These are phyloP conservation scores for Penstemon davidsonii DNA, from an alignment of 257 asterid species.

Conservation along the genomic window DNA sequence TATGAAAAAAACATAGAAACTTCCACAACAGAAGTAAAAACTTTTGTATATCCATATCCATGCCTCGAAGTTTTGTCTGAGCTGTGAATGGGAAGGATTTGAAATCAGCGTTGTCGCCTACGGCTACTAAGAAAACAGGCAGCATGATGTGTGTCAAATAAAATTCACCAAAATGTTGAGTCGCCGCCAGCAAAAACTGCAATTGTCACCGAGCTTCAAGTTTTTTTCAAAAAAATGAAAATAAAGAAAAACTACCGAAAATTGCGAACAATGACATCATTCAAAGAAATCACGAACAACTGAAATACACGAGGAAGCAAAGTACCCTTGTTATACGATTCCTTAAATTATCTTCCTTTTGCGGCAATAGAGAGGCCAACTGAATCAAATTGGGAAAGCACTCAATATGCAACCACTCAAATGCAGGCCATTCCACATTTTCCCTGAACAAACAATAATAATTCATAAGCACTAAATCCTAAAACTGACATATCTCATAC, in stretches of 20 bases:
- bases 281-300: constrained; percentile 28
- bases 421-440: constrained; percentile 76
- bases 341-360: constrained; percentile 88
- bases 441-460: constrained; percentile 58
- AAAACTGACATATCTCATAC: constrained; percentile 22
- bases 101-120: constrained; percentile 74
- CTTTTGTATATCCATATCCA: constrained; percentile 14
- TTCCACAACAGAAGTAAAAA: constrained; percentile 10
- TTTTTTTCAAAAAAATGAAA: constrained; percentile 14
- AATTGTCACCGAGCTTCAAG: constrained; percentile 29
- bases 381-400: constrained; percentile 88
- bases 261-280: constrained; percentile 16
- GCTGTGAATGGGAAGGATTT: constrained; percentile 58
- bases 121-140: constrained; percentile 81
- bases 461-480: constrained; percentile 28
- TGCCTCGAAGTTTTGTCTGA: constrained; percentile 65
- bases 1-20: constrained; percentile 4
- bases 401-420: constrained; percentile 85
- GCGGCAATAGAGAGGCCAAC: constrained; percentile 80
- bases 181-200: constrained; percentile 80
- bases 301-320: constrained; percentile 24
- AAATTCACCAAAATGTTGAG: constrained; percentile 69
- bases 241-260: constrained; percentile 8
- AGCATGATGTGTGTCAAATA: constrained; percentile 81
- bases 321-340: constrained; percentile 74